Base-by-base conservation (phyloP, 257 asterid species). In the Ilex asprella region DNA sequence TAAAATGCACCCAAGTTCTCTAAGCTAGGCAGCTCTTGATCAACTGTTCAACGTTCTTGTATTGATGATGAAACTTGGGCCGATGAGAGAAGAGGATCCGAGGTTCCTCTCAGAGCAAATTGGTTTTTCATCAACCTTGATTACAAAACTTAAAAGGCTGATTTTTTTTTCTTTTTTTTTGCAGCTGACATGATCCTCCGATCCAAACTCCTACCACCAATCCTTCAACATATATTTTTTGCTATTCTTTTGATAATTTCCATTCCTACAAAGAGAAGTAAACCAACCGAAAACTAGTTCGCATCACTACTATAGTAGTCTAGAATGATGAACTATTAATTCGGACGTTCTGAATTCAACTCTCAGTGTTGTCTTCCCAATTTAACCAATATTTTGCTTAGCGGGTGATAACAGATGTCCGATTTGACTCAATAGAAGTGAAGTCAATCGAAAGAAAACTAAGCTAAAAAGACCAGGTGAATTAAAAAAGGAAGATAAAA, bases 91-190 rank as follows among this genome's bases (percentile, higher is more conserved):
- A 67, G 75, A 74, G 86, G 91, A 80, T 86, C 91, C 74, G 85
- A 86, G 87, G 89, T 78, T 86, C 95, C 87, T 86, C 91, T 79
- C 88, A 67, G 86, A 75, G 90, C 94, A 86, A 80, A 72, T 16
- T 35, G 43, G 27, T 21, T 21, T 16, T 47, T 29, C 49, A 70
- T 68, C 76, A 76, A 75, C 91, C 91, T 63, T 78, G 71, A 73
- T 31, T 16, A 59, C 60, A 71, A 70, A 81, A 81, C 72, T 63
- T 56, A 53, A 56, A 63, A 52, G 82, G 84, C 75, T 59, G 75
- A 61, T 51, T 21, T 21, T 21, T 21, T 21, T 21, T 21, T 21
- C 1, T 21, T 0, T 21, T 21, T 16, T 61, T 44, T 75, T 82
- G 88, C 88, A 32, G 83, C 95, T 67, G 85, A 80, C 86, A 85